A percentile compares a stretch with the other conserved stretches of the same genome.
Conservation (phyloP, 495 filamentous ascomycete species). For the Penicillium simplicissimum region DNA sequence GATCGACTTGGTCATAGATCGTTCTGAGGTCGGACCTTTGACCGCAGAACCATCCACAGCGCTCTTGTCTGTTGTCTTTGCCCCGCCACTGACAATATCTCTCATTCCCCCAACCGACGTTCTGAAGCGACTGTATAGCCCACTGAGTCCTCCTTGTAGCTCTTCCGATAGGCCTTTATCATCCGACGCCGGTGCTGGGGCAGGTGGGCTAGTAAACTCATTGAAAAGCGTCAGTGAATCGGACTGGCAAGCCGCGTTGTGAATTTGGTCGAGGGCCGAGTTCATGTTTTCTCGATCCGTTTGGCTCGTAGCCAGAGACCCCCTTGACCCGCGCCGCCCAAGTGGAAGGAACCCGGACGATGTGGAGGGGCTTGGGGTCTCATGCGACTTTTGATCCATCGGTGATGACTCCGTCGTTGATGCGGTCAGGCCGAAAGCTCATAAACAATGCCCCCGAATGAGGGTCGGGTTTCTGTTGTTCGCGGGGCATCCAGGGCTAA, state of each 20-base stretch:
- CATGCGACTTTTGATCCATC: conserved; percentile 46
- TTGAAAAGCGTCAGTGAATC: conserved; percentile 84
- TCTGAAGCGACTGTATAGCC: conserved; percentile 78
- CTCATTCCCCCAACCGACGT: conserved; percentile 74
- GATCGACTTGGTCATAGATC: conserved; percentile 29
- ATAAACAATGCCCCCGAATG: conserved; percentile 22
- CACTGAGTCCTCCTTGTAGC: conserved; percentile 79
- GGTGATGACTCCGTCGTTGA: not conserved
- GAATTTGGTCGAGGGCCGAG: conserved; percentile 79
- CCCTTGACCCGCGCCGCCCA: conserved; percentile 57
- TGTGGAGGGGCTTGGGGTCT: conserved; percentile 43
- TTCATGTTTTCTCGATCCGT: conserved; percentile 71
- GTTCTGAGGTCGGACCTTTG: conserved; percentile 33
- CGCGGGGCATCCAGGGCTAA: conserved; percentile 14
- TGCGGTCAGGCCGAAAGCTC: conserved; percentile 20
- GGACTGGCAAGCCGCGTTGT: conserved; percentile 77
- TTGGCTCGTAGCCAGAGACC: conserved; percentile 58
- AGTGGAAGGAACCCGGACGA: conserved; percentile 47
- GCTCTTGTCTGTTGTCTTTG: conserved; percentile 41
- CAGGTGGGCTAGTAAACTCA: conserved; percentile 63
- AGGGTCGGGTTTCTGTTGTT: not conserved
- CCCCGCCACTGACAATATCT: conserved; percentile 50
- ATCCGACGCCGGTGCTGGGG: conserved; percentile 55
- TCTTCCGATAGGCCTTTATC: conserved; percentile 69
- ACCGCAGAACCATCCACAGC: conserved; percentile 25